Evolutionary conservation across 176 grass and related monocot species (phyloP).

Genomic region (Triticum turgidum): DNA sequence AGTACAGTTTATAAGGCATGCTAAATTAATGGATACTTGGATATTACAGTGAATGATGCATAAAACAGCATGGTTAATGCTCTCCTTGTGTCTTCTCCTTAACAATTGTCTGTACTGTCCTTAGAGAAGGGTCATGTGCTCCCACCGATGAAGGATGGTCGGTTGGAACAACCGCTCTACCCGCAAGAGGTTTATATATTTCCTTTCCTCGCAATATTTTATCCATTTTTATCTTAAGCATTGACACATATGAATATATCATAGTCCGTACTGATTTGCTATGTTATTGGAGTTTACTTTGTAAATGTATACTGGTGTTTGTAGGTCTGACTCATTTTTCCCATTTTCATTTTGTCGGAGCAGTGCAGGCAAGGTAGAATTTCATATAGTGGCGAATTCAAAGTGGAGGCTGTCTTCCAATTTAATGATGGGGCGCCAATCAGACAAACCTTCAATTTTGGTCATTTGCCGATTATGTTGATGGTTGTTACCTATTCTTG

Average conservation of each 20-base stretch:
- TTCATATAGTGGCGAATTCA: slow-evolving; percentile 75
- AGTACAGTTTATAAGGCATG: slow-evolving; percentile 1
- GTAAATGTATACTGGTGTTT: slow-evolving; percentile 5
- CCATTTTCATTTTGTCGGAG: slow-evolving; percentile 36
- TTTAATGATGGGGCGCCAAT: slow-evolving; percentile 48
- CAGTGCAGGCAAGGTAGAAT: slow-evolving; percentile 76
- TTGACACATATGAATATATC: background rate
- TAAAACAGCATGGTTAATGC: background rate
- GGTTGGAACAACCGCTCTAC: slow-evolving; percentile 43
- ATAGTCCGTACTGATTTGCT: background rate
- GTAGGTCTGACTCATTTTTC: slow-evolving; percentile 24
- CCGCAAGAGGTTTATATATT: slow-evolving; percentile 62
- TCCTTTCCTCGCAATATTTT: background rate
- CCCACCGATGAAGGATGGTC: slow-evolving; percentile 46
- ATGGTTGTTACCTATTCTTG: slow-evolving; percentile 53
- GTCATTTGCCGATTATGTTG: slow-evolving; percentile 90
- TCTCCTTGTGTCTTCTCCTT: slow-evolving; percentile 25
- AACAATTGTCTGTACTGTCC: slow-evolving; percentile 56
- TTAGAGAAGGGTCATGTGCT: slow-evolving; percentile 59
- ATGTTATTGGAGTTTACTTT: slow-evolving; percentile 11
- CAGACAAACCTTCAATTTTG: slow-evolving; percentile 71
- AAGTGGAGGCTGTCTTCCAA: slow-evolving; percentile 49
- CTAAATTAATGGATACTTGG: slow-evolving; percentile 15
- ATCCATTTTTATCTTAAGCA: slow-evolving; percentile 7
- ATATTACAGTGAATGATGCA: slow-evolving; percentile 2